phyloP scores from a whole-genome alignment of 352 stramenopile species.

The Globisporangium megalacanthum region DNA sequence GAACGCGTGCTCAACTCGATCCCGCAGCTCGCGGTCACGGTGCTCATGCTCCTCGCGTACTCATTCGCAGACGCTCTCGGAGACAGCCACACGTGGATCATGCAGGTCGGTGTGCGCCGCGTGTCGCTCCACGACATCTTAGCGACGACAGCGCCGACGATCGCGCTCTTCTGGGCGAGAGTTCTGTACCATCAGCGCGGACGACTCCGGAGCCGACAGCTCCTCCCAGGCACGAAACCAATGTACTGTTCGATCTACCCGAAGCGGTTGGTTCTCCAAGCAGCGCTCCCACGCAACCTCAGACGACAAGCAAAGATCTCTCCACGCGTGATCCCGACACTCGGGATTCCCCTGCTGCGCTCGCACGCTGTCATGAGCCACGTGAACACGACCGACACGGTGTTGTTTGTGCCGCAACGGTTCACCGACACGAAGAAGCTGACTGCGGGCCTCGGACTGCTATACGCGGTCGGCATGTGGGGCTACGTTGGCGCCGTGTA shows the following conservation, averaged over 20 bases:
- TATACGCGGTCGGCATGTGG: constrained; percentile 13
- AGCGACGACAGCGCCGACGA: constrained; percentile 19
- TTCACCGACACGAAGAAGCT: neutral
- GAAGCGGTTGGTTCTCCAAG: constrained; percentile 11
- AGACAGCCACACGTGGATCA: constrained; percentile 4
- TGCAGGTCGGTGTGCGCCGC: constrained; percentile 11
- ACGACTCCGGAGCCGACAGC: neutral
- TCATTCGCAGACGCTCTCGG: constrained; percentile 12
- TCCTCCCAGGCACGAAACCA: constrained; percentile 4
- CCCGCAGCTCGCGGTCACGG: neutral
- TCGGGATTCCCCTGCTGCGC: constrained; percentile 10
- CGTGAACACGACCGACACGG: constrained; percentile 12
- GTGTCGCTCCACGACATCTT: constrained; percentile 22
- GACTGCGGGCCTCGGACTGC: neutral
- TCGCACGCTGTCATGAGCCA: constrained; percentile 10
- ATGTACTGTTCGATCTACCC: constrained; percentile 18
- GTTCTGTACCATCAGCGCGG: constrained; percentile 11
- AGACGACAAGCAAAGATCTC: constrained; percentile 1
- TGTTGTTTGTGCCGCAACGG: neutral
- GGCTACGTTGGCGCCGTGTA: constrained; percentile 12
- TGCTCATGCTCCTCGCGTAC: constrained; percentile 3
- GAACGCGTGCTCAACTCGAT: constrained; percentile 8
- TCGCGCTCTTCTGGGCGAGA: constrained; percentile 19
- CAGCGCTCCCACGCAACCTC: neutral
- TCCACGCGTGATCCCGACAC: constrained; percentile 1